Base-by-base conservation (phyloP, 2,329 filamentous ascomycete species). In the Alternaria novae-zelandiae region DNA sequence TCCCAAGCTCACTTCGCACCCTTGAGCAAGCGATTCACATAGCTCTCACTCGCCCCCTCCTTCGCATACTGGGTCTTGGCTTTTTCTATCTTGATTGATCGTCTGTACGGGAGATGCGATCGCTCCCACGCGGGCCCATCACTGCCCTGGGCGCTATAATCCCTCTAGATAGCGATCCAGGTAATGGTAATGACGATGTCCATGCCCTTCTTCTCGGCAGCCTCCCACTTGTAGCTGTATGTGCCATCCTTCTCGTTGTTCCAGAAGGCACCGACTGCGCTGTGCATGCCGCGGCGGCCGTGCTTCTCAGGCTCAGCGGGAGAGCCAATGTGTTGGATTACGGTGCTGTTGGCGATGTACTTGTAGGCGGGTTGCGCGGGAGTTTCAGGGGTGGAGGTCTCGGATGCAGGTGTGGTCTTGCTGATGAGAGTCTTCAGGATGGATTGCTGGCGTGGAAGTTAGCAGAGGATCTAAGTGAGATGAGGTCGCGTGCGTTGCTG, bases 261-360 rank as follows among this genome's bases (percentile, higher is more conserved):
- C 92, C 92, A 96, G 85, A 91, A 96, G 32, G 92, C 93, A 53
- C 92, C 92, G 47, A 91, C 92, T 21, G 92, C 92, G 79, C 89
- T 91, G 84, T 96, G 92, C 92, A 96, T 96, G 69, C 96, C 96
- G 69, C 95, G 89, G 70, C 94, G 89, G 59, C 94, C 95, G 60
- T 91, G 91, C 78, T 90, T 90, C 65, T 86, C 86, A 23, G 79
- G 78, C 79, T 78, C 81, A 5, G 74, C 72, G 36, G 76, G 74
- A 20, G 73, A 70, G 45, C 73, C 74, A 32, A 95, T 86, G 84
- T 98, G 95, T 85, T 99, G 95, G 72, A 98, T 96, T 78, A 98
- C 97, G 70, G 95, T 98, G 85, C 93, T 96, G 86, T 97, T 98
- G 83, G 97, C 94, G 72, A 94, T 93, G 83, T 95, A 98, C 83